Conservation (phyloP, 805 yeast genomes). For the Metschnikowia picachoensis region DNA sequence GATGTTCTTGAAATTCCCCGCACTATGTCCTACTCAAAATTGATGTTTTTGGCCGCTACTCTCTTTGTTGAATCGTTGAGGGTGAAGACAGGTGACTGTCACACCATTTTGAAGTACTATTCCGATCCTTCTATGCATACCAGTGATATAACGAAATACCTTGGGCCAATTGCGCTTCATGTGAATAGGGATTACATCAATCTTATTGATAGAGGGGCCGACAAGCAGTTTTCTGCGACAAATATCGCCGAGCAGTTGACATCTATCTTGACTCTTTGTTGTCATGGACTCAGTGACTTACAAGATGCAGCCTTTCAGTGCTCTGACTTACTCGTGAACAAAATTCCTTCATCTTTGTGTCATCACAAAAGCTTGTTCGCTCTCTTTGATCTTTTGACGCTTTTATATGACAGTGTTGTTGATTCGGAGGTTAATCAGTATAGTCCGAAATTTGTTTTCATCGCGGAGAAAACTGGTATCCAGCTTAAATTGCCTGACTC, state of each 20-base stretch:
- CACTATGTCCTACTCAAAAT: constrained; percentile 62
- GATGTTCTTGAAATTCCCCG: constrained; percentile 49
- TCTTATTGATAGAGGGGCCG: constrained; percentile 50
- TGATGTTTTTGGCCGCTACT: constrained; percentile 85
- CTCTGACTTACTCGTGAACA: constrained; percentile 61
- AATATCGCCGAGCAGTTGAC: constrained; percentile 64
- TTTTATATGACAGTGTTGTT: constrained; percentile 72
- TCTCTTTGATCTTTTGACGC: constrained; percentile 71
- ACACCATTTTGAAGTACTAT: constrained; percentile 70
- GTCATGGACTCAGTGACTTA: constrained; percentile 70
- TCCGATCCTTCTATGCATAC: constrained; percentile 79
- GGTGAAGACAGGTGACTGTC: constrained; percentile 75
- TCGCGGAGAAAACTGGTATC: constrained; percentile 43
- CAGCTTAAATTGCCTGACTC: constrained; percentile 66
- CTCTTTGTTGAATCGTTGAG: constrained; percentile 75
- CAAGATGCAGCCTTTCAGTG: constrained; percentile 79
- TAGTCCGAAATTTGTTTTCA: constrained; percentile 73
- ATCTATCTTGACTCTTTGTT: constrained; percentile 61
- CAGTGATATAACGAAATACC: constrained; percentile 63
- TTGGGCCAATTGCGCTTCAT: constrained; percentile 61
- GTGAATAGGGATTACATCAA: constrained; percentile 55
- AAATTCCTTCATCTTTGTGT: constrained; percentile 76
- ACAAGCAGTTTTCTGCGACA: constrained; percentile 52
- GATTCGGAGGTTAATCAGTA: constrained; percentile 84
- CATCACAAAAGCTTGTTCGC: constrained; percentile 70